Base-by-base conservation (phyloP, 2,329 filamentous ascomycete species). In the Sordariomycetes sp. region DNA sequence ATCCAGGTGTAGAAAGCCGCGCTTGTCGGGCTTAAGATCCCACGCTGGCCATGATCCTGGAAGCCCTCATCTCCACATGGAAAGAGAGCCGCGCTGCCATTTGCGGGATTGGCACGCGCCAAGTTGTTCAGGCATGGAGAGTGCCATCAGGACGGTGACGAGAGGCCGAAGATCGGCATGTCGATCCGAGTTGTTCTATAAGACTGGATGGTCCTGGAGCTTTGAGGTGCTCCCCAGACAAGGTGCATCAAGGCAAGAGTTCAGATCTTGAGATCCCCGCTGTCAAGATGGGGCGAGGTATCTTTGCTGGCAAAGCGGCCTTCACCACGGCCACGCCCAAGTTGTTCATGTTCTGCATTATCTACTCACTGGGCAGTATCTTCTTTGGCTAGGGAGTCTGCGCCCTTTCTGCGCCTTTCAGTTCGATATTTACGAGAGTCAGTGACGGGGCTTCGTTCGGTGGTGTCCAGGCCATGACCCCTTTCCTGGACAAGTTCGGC, bases 341-440 rank as follows among this genome's bases (percentile, higher is more conserved):
- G 14, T 27, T 43, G 21, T 20, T 43, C 16, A 9, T 10, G 9
- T 36, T 35, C 25, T 43, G 41, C 21, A 10, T 36, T 11, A 33
- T 43, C 32, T 43, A 42, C 21, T 32, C 41, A n/a, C 32, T 43
- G n/a, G 41, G 41, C 7, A 43, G 41, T 29, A 34, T 43, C 14
- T 43, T 43, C 32, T 43, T 43, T 29, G 39, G 41, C 17, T 37
- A 39, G n/a, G n/a, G n/a, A n/a, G n/a, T n/a, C n/a, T n/a, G n/a
- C n/a, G n/a, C n/a, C n/a, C n/a, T n/a, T n/a, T n/a, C n/a, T n/a
- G n/a, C n/a, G n/a, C n/a, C n/a, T n/a, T n/a, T n/a, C n/a, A n/a
- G n/a, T n/a, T n/a, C n/a, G n/a, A n/a, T n/a, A n/a, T n/a, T n/a
- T n/a, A n/a, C n/a, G n/a, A n/a, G n/a, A n/a, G n/a, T n/a, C n/a